Percentiles rank a stretch among this genome's conserved stretches.
Evolutionary conservation across 192 early-diverging fungal genomes (phyloP).

Genomic region (Lobulomyces angularis): DNA sequence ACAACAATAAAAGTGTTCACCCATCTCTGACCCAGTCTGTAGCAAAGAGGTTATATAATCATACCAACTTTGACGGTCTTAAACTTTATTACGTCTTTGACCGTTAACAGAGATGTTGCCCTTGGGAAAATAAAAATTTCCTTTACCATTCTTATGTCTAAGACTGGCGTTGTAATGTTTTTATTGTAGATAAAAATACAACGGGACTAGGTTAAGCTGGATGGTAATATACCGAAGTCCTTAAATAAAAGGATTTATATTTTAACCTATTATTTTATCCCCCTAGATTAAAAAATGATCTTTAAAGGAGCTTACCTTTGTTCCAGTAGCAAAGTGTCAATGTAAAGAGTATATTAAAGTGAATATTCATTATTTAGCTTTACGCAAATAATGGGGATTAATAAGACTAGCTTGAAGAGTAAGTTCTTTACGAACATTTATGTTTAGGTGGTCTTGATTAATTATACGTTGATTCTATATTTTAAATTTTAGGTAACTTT

Average conservation of each 20-base stretch:
- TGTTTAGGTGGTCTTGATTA: background rate
- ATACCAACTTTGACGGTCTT: background rate
- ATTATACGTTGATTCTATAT: background rate
- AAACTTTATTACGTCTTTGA: background rate
- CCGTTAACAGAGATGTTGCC: conserved; percentile 1
- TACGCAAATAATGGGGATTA: background rate
- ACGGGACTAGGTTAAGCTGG: conserved; percentile 1
- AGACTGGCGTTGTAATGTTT: background rate
- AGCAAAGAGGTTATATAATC: background rate
- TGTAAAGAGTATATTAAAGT: background rate
- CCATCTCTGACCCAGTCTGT: conserved; percentile 1
- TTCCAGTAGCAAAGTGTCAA: background rate
- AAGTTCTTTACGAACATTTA: background rate
- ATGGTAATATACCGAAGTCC: too few species aligned
- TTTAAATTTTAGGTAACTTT: conserved; percentile 1
- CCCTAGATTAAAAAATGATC: background rate
- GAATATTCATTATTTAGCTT: background rate
- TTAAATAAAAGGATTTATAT: conserved; percentile 1
- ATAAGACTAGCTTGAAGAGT: background rate
- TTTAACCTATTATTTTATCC: conserved; percentile 1
- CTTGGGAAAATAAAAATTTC: background rate
- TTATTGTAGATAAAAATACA: background rate
- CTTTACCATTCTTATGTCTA: background rate
- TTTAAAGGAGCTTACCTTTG: background rate
- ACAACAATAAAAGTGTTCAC: background rate